Percentiles rank a stretch among this genome's conserved stretches.
These are phyloP conservation scores for Exidia glandulosa DNA, from an alignment of 768 basidiomycete species.

Conservation along the genomic window DNA sequence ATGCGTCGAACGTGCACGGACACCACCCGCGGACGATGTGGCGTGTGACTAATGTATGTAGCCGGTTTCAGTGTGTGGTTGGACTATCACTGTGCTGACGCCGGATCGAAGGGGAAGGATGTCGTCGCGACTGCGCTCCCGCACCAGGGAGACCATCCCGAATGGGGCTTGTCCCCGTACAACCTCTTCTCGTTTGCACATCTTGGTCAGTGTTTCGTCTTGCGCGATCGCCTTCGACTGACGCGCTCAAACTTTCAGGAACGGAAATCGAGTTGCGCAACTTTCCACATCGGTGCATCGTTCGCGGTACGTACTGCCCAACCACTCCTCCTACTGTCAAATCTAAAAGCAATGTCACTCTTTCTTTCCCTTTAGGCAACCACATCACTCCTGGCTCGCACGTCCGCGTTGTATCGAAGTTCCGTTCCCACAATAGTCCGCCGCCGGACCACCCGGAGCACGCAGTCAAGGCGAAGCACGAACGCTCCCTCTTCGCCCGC, in stretches of 20 bases:
- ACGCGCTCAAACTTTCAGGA: conserved; percentile 3
- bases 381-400: conserved; percentile 8
- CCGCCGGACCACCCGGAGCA: background rate
- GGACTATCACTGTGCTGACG: background rate
- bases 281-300: conserved; percentile 1
- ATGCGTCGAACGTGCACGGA: background rate
- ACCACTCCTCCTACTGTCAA: too few relatives aligned
- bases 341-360: too few relatives aligned
- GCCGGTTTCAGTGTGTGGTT: background rate
- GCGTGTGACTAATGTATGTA: conserved; percentile 10
- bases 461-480: background rate
- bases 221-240: background rate
- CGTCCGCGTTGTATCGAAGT: conserved; percentile 6
- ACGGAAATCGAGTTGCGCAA: conserved; percentile 7
- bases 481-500: background rate
- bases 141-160: conserved; percentile 8
- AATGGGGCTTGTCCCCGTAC: conserved; percentile 9
- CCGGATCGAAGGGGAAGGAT: conserved; percentile 5
- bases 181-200: conserved; percentile 10
- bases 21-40: conserved; percentile 11
- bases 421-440: conserved; percentile 1
- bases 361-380: too few relatives aligned
- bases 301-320: too few relatives aligned
- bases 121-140: conserved; percentile 9
- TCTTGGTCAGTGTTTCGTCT: background rate